Evolutionary conservation across 1,139 yeast species (phyloP).

Genomic region (Blastobotrys arbuscula): DNA sequence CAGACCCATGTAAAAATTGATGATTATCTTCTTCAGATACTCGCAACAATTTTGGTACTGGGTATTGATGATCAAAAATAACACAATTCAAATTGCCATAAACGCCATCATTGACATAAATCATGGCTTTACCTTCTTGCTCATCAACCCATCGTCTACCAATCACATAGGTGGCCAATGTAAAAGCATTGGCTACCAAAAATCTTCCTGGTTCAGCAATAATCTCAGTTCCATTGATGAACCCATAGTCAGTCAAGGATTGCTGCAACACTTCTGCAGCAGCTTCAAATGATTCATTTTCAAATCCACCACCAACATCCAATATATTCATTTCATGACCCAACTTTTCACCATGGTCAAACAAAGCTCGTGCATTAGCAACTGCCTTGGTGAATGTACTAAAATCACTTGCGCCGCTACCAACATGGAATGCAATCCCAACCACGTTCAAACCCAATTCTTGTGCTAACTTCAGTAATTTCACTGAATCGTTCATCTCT

Average conservation of each 20-base stretch:
- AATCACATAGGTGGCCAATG: conserved; percentile 77
- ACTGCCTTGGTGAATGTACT: conserved; percentile 66
- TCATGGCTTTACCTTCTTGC: conserved; percentile 37
- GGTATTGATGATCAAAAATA: conserved; percentile 84
- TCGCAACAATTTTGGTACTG: conserved; percentile 61
- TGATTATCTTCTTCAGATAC: conserved; percentile 35
- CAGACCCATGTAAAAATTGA: conserved; percentile 15
- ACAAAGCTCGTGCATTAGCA: conserved; percentile 63
- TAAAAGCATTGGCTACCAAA: conserved; percentile 79
- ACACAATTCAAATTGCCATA: conserved; percentile 95
- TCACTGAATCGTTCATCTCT: conserved; percentile 48
- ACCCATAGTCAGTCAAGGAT: conserved; percentile 56
- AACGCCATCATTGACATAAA: conserved; percentile 91
- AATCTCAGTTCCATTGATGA: conserved; percentile 44
- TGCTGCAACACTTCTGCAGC: conserved; percentile 55
- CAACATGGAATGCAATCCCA: conserved; percentile 95
- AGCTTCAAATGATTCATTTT: conserved; percentile 55
- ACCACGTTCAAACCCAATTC: conserved; percentile 56
- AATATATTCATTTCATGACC: conserved; percentile 45
- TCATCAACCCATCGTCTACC: conserved; percentile 56
- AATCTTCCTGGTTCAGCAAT: conserved; percentile 96
- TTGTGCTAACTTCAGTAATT: conserved; percentile 57
- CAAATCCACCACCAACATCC: conserved; percentile 96
- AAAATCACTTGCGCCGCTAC: conserved; percentile 85
- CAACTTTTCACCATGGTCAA: conserved; percentile 47